Base-by-base conservation (phyloP, 2,329 filamentous ascomycete species). In the Sclerotiophoma versabilis region DNA sequence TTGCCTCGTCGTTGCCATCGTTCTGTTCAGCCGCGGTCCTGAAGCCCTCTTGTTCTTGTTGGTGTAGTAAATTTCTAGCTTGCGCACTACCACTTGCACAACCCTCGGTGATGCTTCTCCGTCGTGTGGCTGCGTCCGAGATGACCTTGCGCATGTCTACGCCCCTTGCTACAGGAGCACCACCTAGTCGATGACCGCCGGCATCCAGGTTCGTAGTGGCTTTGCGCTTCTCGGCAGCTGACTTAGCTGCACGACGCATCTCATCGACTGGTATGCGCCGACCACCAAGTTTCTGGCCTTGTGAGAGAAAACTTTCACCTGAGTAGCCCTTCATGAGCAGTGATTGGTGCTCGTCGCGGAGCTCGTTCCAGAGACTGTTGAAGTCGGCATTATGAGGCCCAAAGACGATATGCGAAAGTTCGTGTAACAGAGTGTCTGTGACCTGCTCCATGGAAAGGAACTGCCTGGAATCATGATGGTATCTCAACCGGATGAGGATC, bases 361-460 rank as follows among this genome's bases (percentile, higher is more conserved):
- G 84, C 70, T 96, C 89, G 64, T 96, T 88, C 91, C 93, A 96
- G 5, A 97, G 79, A 0, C 87, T 87, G 63, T 96, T 87, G 69
- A 98, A 98, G 29, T 89, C 84, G 39, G 81, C 83, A 69, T 97
- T 87, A 72, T 98, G 93, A 1, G 91, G 90, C 0, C 91, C 92
- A 73, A 89, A 87, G 10, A 92, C 84, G 61, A 90, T 96, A 69
- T 98, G 93, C n/a, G 86, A 88, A 2, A 98, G 84, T 64, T 98
- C 93, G 72, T 98, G 93, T 17, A 98, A 85, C 87, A 98, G 90
- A 0, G 93, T 98, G 74, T 97, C 92, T 36, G 92, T 82, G 7
- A 96, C 83, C 60, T 90, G 81, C 69, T 97, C 92, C 52, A 93
- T 77, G 1, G 90, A 87, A 17, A 96, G 75, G 68, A 98, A 98